Conservation (phyloP, 129 eudicot genomes). For the Erigeron canadensis region DNA sequence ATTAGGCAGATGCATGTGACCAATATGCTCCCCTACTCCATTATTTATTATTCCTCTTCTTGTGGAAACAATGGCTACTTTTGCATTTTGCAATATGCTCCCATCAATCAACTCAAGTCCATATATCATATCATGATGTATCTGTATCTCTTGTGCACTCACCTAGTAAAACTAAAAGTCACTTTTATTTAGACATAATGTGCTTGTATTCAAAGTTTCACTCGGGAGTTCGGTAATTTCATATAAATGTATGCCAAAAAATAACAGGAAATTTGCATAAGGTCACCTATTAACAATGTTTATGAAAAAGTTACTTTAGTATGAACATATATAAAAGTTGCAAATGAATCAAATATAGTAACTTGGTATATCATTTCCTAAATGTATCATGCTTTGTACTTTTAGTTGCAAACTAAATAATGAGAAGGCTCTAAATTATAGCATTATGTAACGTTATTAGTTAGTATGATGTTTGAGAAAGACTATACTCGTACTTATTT, state of each 20-base stretch:
- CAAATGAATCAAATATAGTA: no score
- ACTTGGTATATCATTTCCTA: no score
- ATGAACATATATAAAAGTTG: no score
- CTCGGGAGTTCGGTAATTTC: conserved; percentile 1
- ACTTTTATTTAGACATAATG: not conserved
- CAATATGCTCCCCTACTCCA: conserved; percentile 23
- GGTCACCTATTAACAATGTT: no score
- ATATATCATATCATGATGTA: not conserved
- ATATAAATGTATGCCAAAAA: not conserved
- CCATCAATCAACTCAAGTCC: conserved; percentile 19
- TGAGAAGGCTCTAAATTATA: no score
- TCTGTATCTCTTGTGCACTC: not conserved
- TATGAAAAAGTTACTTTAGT: no score
- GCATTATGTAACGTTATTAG: not conserved
- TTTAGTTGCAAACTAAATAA: no score
- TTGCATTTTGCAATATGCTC: conserved; percentile 11
- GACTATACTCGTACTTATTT: not conserved
- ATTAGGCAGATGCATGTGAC: conserved; percentile 27
- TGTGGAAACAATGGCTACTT: conserved; percentile 33
- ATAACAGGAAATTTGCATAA: not conserved
- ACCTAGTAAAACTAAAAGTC: conserved; percentile 8
- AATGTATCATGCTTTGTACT: no score
- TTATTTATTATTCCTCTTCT: conserved; percentile 26
- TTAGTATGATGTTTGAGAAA: not conserved
- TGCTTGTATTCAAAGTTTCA: not conserved